phyloP scores from a whole-genome alignment of 768 basidiomycete species.

The Tylopilus sp. region DNA sequence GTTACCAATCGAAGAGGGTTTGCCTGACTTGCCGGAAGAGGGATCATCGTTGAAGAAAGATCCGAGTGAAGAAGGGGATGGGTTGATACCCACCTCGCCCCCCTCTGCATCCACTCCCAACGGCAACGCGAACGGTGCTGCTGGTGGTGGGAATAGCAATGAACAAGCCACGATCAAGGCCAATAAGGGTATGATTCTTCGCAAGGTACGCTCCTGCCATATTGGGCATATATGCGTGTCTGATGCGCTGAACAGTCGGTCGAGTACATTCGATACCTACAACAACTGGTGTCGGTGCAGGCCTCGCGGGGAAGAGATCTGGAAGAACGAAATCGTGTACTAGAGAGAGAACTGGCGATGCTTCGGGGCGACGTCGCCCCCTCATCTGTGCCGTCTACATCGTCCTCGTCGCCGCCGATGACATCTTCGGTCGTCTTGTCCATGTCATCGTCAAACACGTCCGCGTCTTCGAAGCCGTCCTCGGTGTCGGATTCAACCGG shows the following conservation, averaged over 20 bases:
- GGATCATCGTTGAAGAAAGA: conserved; percentile 25
- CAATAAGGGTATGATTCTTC: conserved; percentile 91
- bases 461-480: conserved; percentile 8
- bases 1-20: conserved; percentile 22
- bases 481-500: conserved; percentile 1
- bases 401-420: conserved; percentile 19
- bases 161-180: conserved; percentile 67
- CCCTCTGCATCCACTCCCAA: conserved; percentile 17
- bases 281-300: conserved; percentile 80
- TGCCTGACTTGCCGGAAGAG: conserved; percentile 31
- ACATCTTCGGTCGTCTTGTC: conserved; percentile 17
- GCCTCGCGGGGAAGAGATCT: conserved; percentile 76
- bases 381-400: conserved; percentile 9
- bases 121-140: neutral
- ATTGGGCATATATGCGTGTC: neutral
- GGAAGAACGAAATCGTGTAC: conserved; percentile 60
- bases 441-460: conserved; percentile 13
- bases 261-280: conserved; percentile 67
- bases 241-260: conserved; percentile 36
- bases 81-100: conserved; percentile 17
- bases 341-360: conserved; percentile 30
- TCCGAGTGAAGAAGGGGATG: conserved; percentile 29
- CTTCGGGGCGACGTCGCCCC: conserved; percentile 17
- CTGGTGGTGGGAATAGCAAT: neutral
- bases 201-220: conserved; percentile 50